These are phyloP conservation scores for Chaetomiaceae sp. DNA, from an alignment of 2,329 filamentous ascomycete genomes.

Conservation along the genomic window DNA sequence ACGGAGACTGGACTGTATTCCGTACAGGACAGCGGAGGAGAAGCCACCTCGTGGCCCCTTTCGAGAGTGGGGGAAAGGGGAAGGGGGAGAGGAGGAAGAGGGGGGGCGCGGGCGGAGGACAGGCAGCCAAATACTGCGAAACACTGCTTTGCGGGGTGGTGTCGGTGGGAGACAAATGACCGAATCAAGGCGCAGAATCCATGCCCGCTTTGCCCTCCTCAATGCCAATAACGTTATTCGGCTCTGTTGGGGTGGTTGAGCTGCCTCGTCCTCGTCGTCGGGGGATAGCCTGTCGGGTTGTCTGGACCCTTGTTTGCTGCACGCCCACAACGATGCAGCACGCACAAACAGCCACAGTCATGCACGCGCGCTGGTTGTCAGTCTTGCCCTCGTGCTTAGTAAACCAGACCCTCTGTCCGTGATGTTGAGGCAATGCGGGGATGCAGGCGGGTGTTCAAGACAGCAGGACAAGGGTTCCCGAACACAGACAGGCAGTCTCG, in stretches of 20 bases:
- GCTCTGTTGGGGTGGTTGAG: constrained; percentile 8
- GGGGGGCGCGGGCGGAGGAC: constrained; percentile 14
- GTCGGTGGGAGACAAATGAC: constrained; percentile 21
- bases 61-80: constrained; percentile 24
- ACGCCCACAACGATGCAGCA: not conserved
- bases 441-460: too few species aligned
- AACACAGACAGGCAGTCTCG: too few species aligned
- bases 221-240: constrained; percentile 12
- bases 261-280: not conserved
- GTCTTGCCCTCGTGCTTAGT: not conserved
- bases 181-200: constrained; percentile 24
- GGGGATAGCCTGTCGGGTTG: not conserved
- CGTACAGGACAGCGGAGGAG: constrained; percentile 13
- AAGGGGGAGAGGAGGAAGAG: constrained; percentile 18
- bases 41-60: constrained; percentile 20
- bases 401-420: not conserved
- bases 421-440: too few species aligned
- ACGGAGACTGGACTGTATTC: constrained; percentile 14
- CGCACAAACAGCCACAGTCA: not conserved
- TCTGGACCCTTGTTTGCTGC: constrained; percentile 4
- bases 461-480: too few species aligned
- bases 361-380: not conserved
- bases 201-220: constrained; percentile 23
- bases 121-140: constrained; percentile 28
- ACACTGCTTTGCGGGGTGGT: constrained; percentile 27